phyloP scores from a whole-genome alignment of 345 rosid genomes.

The Camelina neglecta region DNA sequence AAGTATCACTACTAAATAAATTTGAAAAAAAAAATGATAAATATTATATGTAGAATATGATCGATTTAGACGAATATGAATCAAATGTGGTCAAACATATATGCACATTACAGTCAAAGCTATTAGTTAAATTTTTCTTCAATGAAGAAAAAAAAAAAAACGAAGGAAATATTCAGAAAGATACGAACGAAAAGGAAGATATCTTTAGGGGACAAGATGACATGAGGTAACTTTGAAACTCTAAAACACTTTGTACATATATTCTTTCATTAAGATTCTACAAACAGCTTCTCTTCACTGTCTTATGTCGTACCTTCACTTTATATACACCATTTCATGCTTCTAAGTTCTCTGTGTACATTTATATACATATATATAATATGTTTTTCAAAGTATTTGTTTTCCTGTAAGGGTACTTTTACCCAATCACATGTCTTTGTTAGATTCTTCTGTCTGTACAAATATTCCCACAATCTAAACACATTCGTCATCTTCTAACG shows the following conservation, averaged over 20 bases:
- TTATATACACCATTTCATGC: slow-evolving; percentile 35
- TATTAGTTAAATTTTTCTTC: not conserved
- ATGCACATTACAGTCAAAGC: slow-evolving; percentile 5
- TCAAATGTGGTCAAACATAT: slow-evolving; percentile 20
- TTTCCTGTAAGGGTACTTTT: slow-evolving; percentile 6
- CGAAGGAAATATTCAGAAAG: slow-evolving; percentile 9
- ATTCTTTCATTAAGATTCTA: slow-evolving; percentile 41
- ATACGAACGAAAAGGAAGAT: slow-evolving; percentile 25
- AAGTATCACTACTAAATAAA: not conserved
- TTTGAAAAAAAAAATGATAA: not conserved
- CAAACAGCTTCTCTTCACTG: slow-evolving; percentile 42
- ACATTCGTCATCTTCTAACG: slow-evolving; percentile 22
- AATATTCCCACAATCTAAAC: slow-evolving; percentile 33
- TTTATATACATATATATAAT: not conserved
- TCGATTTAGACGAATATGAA: slow-evolving; percentile 1
- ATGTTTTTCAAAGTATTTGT: slow-evolving; percentile 22
- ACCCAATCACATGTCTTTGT: slow-evolving; percentile 38
- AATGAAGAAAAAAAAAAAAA: not conserved
- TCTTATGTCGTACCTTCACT: slow-evolving; percentile 40
- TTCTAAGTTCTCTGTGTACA: not conserved
- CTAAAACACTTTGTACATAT: slow-evolving; percentile 25
- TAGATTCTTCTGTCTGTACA: slow-evolving; percentile 34
- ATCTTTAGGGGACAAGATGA: slow-evolving; percentile 39
- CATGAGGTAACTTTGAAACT: slow-evolving; percentile 38
- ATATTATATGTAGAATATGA: not conserved